Evolutionary conservation across 139 green algal species (phyloP), one percentile per base, ranked within the genome.

Genomic region (Chlamydomonas sphaeroides): DNA sequence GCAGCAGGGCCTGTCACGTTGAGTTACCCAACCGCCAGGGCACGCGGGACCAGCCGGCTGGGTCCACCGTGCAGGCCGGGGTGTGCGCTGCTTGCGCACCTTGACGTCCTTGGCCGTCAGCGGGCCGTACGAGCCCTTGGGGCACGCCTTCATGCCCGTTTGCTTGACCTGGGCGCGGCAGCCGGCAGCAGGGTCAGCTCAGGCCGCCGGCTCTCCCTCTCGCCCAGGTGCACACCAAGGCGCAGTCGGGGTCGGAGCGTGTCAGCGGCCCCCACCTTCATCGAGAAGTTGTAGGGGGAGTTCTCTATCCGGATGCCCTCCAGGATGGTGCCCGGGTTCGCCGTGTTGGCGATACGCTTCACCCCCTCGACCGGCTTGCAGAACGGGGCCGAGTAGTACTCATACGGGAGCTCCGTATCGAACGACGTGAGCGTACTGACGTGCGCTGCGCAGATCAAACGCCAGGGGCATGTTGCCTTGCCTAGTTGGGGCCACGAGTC

Each of bases 311-410:
- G 84, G 17, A 97, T 91, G 32, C 96, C 96, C 79, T 95, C 88
- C 41, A 99, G 76, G 23, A 99, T 92, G 21, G 98, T 98, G 51
- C 96, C 96, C 28, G 96, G 92, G 85, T 99, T 99, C 51, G 97
- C 92, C 48, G 87, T 90, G 79, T 86, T 90, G 8, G 90, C 69
- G 15, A 93, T 85, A 35, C 86, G 90, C 35, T 95, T 81, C 8
- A 98, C 85, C 17, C 95, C 97, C 80, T 95, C 94, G 4, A 75
- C 33, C 5, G 97, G 97, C 71, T 93, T 92, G 91, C 96, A 99
- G 79, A 99, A 99, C 0, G 96, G 96, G 84, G 98, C 85, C 17
- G 87, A 91, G 88, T 99, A 99, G 85, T 99, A 99, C 26, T 96
- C 89, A 83, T 90, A 98, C 0, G 97, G 96, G 67, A 99, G 86